Evolutionary conservation across 139 green algal species (phyloP).

Genomic region (Yamagishiella unicocca): DNA sequence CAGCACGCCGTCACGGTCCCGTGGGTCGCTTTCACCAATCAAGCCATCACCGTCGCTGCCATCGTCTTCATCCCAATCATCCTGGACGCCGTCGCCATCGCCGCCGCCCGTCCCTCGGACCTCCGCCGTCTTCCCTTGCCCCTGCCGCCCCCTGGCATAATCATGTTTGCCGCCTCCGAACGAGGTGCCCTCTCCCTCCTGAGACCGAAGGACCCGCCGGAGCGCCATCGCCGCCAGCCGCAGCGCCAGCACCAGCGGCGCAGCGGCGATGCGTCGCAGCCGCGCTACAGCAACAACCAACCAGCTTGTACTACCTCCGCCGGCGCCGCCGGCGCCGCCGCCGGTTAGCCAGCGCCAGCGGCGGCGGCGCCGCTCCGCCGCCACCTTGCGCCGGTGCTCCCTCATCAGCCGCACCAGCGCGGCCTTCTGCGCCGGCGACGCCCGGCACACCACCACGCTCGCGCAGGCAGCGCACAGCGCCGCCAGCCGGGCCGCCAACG

Average conservation of each 20-base stretch:
- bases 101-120: too few relatives aligned
- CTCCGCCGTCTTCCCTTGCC: neutral
- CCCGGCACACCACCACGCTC: conserved; percentile 82
- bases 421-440: conserved; percentile 73
- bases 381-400: neutral
- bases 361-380: neutral
- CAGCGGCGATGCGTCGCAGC: too few relatives aligned
- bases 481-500: conserved; percentile 1
- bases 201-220: neutral
- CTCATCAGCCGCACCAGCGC: conserved; percentile 53
- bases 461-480: conserved; percentile 54
- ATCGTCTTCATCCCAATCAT: neutral
- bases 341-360: neutral
- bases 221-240: neutral
- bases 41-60: neutral
- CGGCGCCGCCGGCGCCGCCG: neutral
- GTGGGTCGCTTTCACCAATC: neutral
- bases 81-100: neutral
- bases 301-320: neutral
- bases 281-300: too few relatives aligned
- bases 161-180: neutral
- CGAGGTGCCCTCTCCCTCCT: neutral
- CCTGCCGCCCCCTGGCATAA: neutral
- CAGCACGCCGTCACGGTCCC: conserved; percentile 60
- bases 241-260: neutral